Evolutionary conservation across 495 filamentous ascomycete species (phyloP).

Genomic region (Parachaetomium inaequale): DNA sequence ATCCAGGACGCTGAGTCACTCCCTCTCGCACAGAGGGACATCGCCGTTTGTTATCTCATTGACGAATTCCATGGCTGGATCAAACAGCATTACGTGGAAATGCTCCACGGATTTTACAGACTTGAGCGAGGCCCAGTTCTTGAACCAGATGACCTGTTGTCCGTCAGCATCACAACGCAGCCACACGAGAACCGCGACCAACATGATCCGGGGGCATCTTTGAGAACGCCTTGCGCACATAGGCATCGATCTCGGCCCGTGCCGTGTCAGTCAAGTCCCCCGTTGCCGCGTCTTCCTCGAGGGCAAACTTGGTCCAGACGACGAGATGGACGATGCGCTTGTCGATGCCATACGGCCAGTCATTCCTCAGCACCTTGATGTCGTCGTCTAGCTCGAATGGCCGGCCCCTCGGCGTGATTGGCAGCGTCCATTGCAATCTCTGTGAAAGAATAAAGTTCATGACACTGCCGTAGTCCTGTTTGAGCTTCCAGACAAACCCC

Average conservation of each 20-base stretch:
- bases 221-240: constrained; percentile 61
- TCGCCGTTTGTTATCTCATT: constrained; percentile 71
- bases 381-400: constrained; percentile 53
- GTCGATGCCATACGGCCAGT: constrained; percentile 88
- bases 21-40: constrained; percentile 51
- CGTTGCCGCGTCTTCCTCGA: constrained; percentile 60
- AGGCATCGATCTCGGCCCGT: constrained; percentile 62
- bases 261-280: constrained; percentile 62
- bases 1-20: neutral
- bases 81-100: constrained; percentile 86
- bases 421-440: constrained; percentile 59
- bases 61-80: constrained; percentile 66
- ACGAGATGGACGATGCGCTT: constrained; percentile 73
- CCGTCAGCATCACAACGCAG: constrained; percentile 1
- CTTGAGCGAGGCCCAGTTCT: constrained; percentile 81
- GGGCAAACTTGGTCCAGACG: constrained; percentile 82
- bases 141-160: constrained; percentile 76
- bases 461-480: constrained; percentile 63
- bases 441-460: constrained; percentile 68
- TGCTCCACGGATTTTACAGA: constrained; percentile 86
- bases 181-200: constrained; percentile 20
- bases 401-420: constrained; percentile 33
- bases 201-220: constrained; percentile 41
- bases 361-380: constrained; percentile 73
- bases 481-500: constrained; percentile 58